Base-by-base conservation (phyloP, 768 basidiomycete species). In the Lactifluus pinguis region DNA sequence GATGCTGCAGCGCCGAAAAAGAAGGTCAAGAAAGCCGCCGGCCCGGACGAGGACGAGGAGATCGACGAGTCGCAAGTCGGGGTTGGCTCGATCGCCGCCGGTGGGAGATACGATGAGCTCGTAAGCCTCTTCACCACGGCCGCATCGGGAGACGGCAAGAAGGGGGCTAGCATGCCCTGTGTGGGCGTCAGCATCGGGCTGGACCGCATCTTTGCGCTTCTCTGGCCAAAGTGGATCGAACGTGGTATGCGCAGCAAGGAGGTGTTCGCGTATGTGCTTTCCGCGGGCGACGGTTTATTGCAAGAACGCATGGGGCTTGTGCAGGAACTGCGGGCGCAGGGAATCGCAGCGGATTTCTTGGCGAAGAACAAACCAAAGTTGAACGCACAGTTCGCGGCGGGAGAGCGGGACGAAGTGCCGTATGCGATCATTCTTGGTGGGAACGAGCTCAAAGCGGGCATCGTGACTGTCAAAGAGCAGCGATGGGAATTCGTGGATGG, bases 21-120 rank as follows among this genome's bases (percentile, higher is more conserved):
- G 63, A 74, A 74, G 63, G 68, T 70, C 36, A 76, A 75, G 65
- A 82, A 83, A 66, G 62, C 76, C 34, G 62, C 76, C 34, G 77
- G 77, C 55, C 57, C 70, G 17, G 80, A 76, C 15, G 86, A 84
- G 17, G 86, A 91, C 38, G 86, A 92, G 55, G 95, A 95, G 66
- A 75, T 93, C 41, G 95, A 98, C 72, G 95, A 98, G 71, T 88
- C 90, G 1, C 82, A 86, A 66, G 85, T 98, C 42, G 97, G 97
- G 19, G 93, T 98, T 3, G 97, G 97, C n/a, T 97, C 94, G 14
- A 95, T 99, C 71, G 97, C 95, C n/a, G 97, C 91, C 1, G 97
- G 97, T 11, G 97, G 97, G 9, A 81, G 97, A 38, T 99, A 99
- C 73, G 97, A 98, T 76, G 85, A 86, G 56, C 87, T 99, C 25